A percentile compares a stretch with the other conserved stretches of the same genome.
These are phyloP conservation scores for Turnera subulata DNA, from an alignment of 345 rosid species.

Conservation along the genomic window DNA sequence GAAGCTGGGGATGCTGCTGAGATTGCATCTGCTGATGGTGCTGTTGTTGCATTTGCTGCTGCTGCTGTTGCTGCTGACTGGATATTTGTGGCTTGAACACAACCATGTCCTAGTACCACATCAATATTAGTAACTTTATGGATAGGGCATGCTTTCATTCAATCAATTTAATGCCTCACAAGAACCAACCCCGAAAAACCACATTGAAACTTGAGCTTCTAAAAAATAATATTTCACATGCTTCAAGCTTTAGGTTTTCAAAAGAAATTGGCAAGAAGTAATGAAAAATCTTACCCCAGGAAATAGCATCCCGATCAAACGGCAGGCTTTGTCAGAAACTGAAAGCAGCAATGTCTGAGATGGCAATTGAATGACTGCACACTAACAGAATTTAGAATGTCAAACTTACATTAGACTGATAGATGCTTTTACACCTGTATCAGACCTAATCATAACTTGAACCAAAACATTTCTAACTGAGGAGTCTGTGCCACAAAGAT, in stretches of 20 bases:
- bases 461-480: too few relatives aligned
- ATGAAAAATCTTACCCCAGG: conserved; percentile 68
- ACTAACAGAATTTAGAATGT: conserved; percentile 32
- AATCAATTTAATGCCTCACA: too few relatives aligned
- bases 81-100: conserved; percentile 87
- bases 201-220: neutral
- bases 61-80: conserved; percentile 53
- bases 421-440: neutral
- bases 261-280: neutral
- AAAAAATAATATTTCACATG: neutral
- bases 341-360: conserved; percentile 90
- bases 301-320: conserved; percentile 95
- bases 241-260: neutral
- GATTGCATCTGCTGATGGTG: conserved; percentile 30
- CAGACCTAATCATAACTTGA: neutral
- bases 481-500: too few relatives aligned
- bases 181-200: neutral
- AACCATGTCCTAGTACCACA: conserved; percentile 74
- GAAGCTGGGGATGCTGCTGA: conserved; percentile 17
- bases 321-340: conserved; percentile 91
- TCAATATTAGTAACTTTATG: too few relatives aligned
- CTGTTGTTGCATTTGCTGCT: conserved; percentile 24
- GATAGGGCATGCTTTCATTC: too few relatives aligned
- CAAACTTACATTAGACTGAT: neutral
- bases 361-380: conserved; percentile 96